A percentile compares a stretch with the other conserved stretches of the same genome.
These are phyloP conservation scores for Artemisia argyi DNA, from an alignment of 129 eudicot genomes.

Conservation along the genomic window DNA sequence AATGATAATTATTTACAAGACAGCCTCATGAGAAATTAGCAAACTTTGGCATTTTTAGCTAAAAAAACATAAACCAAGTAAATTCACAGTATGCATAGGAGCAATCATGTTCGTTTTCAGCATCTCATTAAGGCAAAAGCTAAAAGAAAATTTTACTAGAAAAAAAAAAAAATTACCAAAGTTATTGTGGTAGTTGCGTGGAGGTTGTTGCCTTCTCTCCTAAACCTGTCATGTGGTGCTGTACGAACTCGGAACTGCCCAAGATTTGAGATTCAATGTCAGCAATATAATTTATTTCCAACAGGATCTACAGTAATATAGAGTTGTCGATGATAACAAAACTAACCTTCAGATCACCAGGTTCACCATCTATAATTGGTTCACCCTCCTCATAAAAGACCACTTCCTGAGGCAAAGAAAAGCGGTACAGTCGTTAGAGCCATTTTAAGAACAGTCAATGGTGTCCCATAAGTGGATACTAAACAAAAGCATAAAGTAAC, in stretches of 20 bases:
- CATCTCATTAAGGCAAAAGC: no score
- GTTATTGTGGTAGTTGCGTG: conserved; percentile 75
- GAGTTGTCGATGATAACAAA: conserved; percentile 7
- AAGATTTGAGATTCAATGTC: conserved; percentile 4
- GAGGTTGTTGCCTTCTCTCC: conserved; percentile 90
- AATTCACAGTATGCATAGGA: no score
- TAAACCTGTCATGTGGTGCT: conserved; percentile 85
- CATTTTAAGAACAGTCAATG: conserved; percentile 16
- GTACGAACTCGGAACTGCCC: conserved; percentile 88
- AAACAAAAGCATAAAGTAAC: background rate
- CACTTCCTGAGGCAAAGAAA: conserved; percentile 61
- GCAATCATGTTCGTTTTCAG: no score
- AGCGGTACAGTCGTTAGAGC: background rate
- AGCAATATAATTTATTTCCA: conserved; percentile 4
- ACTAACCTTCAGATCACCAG: conserved; percentile 93
- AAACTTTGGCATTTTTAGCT: no score
- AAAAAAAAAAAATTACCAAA: conserved; percentile 54
- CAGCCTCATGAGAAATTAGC: no score
- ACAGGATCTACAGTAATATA: background rate
- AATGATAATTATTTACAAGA: no score
- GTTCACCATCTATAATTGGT: conserved; percentile 89
- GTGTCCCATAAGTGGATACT: background rate
- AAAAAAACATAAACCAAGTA: no score
- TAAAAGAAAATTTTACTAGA: background rate
- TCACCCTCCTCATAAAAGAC: conserved; percentile 92